These are phyloP conservation scores for Geotrichum cucujoidarum DNA, from an alignment of 1,139 yeast genomes.

Conservation along the genomic window DNA sequence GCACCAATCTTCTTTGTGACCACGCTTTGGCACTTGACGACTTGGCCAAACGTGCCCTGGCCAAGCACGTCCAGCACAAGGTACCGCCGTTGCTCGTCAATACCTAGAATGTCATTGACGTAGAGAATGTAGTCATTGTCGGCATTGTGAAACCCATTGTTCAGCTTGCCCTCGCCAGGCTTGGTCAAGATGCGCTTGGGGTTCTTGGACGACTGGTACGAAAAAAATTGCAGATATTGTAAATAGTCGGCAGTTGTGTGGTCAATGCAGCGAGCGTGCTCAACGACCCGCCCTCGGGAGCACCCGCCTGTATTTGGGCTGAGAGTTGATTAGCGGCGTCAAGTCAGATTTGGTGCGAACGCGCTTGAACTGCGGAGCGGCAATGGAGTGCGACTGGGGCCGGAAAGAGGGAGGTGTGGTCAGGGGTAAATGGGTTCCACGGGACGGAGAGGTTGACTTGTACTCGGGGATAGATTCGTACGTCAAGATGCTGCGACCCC, in stretches of 20 bases:
- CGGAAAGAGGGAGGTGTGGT: slow-evolving; percentile 7
- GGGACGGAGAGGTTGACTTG: neutral
- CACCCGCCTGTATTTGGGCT: slow-evolving; percentile 77
- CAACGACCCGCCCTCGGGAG: slow-evolving; percentile 67
- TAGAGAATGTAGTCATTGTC: slow-evolving; percentile 87
- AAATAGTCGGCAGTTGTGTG: slow-evolving; percentile 70
- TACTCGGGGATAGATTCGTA: slow-evolving; percentile 25
- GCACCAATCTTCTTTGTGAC: slow-evolving; percentile 87
- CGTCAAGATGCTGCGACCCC: slow-evolving; percentile 32
- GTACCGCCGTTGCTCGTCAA: slow-evolving; percentile 77
- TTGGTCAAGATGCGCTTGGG: slow-evolving; percentile 90
- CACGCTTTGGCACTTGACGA: slow-evolving; percentile 92
- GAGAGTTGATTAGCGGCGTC: slow-evolving; percentile 55
- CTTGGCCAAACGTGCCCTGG: slow-evolving; percentile 98
- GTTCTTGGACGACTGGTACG: slow-evolving; percentile 77
- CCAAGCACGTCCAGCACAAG: slow-evolving; percentile 88
- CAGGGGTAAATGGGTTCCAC: neutral
- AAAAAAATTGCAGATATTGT: slow-evolving; percentile 80
- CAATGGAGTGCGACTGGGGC: slow-evolving; percentile 1
- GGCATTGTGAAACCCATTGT: slow-evolving; percentile 83
- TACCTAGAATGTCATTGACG: slow-evolving; percentile 89
- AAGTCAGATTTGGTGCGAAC: slow-evolving; percentile 50
- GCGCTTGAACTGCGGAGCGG: slow-evolving; percentile 43
- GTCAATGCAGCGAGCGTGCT: slow-evolving; percentile 88
- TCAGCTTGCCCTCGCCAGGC: slow-evolving; percentile 77